Conservation (phyloP, 2,329 filamentous ascomycete species). For the Xylaria sp. region DNA sequence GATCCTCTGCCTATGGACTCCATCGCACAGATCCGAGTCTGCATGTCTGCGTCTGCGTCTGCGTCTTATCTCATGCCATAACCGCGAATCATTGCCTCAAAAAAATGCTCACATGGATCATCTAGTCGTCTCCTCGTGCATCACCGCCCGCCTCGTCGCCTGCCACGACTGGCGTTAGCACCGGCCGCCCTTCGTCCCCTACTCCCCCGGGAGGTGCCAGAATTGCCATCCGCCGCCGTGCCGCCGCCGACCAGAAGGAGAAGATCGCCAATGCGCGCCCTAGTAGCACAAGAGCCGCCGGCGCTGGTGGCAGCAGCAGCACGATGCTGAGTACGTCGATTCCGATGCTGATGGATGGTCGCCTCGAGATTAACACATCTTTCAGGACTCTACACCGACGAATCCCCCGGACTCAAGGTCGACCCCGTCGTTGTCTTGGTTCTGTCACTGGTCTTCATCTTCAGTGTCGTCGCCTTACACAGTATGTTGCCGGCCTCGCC, state of each 20-base stretch:
- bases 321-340: slow-evolving; percentile 86
- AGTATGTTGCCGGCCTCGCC: slow-evolving; percentile 55
- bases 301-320: slow-evolving; percentile 91
- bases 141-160: slow-evolving; percentile 54
- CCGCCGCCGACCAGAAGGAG: slow-evolving; percentile 95
- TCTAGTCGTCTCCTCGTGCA: slow-evolving; percentile 54
- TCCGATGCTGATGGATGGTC: slow-evolving; percentile 2
- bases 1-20: no score
- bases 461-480: slow-evolving; percentile 95
- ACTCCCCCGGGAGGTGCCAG: slow-evolving; percentile 89
- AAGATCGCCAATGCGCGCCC: slow-evolving; percentile 91
- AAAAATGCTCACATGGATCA: not conserved
- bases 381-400: slow-evolving; percentile 89
- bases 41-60: no score
- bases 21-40: no score
- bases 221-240: slow-evolving; percentile 90
- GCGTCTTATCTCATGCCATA: no score
- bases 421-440: slow-evolving; percentile 97
- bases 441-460: slow-evolving; percentile 95
- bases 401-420: slow-evolving; percentile 94
- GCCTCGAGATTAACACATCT: slow-evolving; percentile 25
- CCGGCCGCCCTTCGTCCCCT: slow-evolving; percentile 76
- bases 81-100: slow-evolving; percentile 5
- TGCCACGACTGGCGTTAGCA: slow-evolving; percentile 61
- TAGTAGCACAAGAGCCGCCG: slow-evolving; percentile 85